Evolutionary conservation across 495 filamentous ascomycete genomes (phyloP), one percentile per base, ranked within the genome.

Genomic region (Chaetomium cochliodes): DNA sequence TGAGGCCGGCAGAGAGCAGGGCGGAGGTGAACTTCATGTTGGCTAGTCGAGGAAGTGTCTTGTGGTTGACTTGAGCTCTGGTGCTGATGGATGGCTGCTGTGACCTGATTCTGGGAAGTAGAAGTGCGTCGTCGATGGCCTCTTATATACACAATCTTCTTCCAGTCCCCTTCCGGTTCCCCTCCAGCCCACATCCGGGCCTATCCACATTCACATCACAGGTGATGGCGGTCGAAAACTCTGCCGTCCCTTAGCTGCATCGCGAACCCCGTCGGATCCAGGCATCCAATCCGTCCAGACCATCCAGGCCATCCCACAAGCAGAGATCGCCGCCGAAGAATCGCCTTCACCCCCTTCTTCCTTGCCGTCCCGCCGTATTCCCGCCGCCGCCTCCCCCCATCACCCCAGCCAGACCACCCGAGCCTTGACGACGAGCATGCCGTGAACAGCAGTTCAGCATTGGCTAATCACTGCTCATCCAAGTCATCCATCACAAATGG

Each of bases 1-100:
- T 25, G 16, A 71, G 41, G 53, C 60, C 67, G 42, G 65, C 65
- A 26, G 69, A 62, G 18, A 71, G 41, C 39, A 71, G 49, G 41
- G 54, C 41, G 54, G 58, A 18, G 7, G 41, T 20, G 58, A 65
- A 55, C 49, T 65, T 68, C 66, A 68, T 68, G 16, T 54, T 63
- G 66, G 46, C 39, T 18, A 41, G 7, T 60, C 9, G 8, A 42
- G 16, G 15, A 2, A 18, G 30, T 8, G 12, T 2, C 0, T 26
- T 2, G 2, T n/a, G 5, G 7, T 22, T 13, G 41, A 15, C 25
- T 37, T 20, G 25, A 46, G 28, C 9, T 47, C 30, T 54, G 66
- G 33, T 61, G 41, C 13, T 61, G 58, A n/a, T 50, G 61, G 30
- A 30, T 15, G 44, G 22, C 33, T 53, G 23, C 49, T 62, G 18